Base-by-base conservation (phyloP, 106 monocot species). In the Platanthera guangdongensis region DNA sequence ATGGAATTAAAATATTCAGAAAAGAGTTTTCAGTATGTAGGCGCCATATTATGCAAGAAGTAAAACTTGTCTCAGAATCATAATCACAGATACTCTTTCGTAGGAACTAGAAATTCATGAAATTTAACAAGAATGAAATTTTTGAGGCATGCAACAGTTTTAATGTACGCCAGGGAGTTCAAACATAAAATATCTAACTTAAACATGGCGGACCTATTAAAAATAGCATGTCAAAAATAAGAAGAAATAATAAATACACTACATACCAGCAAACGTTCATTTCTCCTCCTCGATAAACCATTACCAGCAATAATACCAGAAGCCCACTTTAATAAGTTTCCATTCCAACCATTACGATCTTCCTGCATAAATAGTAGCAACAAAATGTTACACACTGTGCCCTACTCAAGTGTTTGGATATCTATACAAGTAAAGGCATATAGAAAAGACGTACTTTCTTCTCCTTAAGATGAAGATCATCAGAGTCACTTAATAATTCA, bases 271-370 rank as follows among this genome's bases (percentile, higher is more conserved):
- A 57, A 39, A 75, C 71, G 83, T 6, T 78, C 76, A 46, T 68
- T 49, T 74, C 79, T 81, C 73, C 89, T 91, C 69, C 77, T 86
- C 47, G 94, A 81, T 21, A 78, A 81, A 12, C 77, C 91, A 87
- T 78, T 85, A 55, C 97, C 83, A 75, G 89, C 85, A 78, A 97
- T 86, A 64, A 97, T 82, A 16, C 84, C 91, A 78, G 91, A 89
- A 77, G 94, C 97, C 97, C 97, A 97, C 71, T 89, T 97, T 75
- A 97, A 83, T 62, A 97, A 57, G 77, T 97, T 94, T 51, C 80
- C 59, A 65, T 97, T 97, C 97, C 97, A 97, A 68, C 76, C 83
- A 74, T 81, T 88, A 22, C 53, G 74, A 67, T 83, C 82, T 21
- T 83, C 85, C 96, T 93, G 79, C 47, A 85, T 5, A 77, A 4